Evolutionary conservation across 2,329 filamentous ascomycete species (phyloP).

Genomic region (Bipolaris cookei): DNA sequence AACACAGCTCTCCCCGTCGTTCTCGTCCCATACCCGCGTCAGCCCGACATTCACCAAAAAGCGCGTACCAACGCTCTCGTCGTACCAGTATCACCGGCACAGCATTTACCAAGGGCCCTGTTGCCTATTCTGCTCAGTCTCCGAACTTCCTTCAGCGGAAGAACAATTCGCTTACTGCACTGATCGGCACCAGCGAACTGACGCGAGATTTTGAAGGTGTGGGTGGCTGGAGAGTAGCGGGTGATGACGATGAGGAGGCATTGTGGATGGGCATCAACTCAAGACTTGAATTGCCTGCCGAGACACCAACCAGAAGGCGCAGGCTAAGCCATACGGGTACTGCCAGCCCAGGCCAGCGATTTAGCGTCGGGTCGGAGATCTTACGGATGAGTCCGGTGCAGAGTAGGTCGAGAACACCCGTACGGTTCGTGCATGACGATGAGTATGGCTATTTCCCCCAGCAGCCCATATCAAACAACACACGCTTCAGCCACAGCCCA

Average conservation of each 20-base stretch:
- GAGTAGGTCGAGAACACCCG: constrained; percentile 46
- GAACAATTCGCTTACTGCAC: constrained; percentile 43
- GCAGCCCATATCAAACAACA: constrained; percentile 20
- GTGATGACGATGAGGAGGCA: constrained; percentile 52
- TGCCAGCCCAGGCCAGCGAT: constrained; percentile 34
- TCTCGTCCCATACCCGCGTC: constrained; percentile 18
- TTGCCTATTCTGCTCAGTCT: constrained; percentile 18
- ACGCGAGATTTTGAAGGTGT: constrained; percentile 54
- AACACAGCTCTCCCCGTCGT: constrained; percentile 18
- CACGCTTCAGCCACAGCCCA: constrained; percentile 28
- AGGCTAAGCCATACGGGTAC: constrained; percentile 43
- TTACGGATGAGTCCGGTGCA: constrained; percentile 49
- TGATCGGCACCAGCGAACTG: constrained; percentile 42
- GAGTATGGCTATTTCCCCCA: constrained; percentile 38
- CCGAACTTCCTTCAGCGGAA: constrained; percentile 33
- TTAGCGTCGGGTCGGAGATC: constrained; percentile 42
- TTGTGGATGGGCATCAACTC: constrained; percentile 54
- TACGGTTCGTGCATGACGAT: constrained; percentile 22
- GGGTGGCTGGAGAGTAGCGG: constrained; percentile 50
- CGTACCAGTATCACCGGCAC: constrained; percentile 34
- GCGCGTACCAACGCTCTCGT: constrained; percentile 28
- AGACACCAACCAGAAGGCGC: constrained; percentile 38
- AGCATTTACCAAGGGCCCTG: constrained; percentile 28
- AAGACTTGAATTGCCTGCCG: constrained; percentile 49
- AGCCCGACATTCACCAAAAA: constrained; percentile 31